Percentiles rank a stretch among this genome's conserved stretches.
These are phyloP conservation scores for Polychaeton citri DNA, from an alignment of 2,329 filamentous ascomycete species.

Conservation along the genomic window DNA sequence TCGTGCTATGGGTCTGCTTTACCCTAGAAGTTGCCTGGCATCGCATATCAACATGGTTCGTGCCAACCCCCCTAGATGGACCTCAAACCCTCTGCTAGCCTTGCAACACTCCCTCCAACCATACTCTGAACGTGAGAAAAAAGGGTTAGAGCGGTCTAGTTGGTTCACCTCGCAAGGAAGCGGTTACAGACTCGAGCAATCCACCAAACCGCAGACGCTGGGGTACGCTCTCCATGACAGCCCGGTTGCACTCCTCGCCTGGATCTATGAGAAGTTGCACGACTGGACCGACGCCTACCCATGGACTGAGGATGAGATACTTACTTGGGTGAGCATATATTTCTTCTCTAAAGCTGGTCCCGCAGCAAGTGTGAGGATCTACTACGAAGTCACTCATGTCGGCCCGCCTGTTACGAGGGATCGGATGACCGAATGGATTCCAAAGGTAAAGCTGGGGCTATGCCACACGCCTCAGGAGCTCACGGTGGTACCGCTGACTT, in stretches of 20 bases:
- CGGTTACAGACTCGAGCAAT: conserved; percentile 48
- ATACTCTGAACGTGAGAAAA: conserved; percentile 39
- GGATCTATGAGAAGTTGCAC: conserved; percentile 71
- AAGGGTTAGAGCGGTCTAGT: conserved; percentile 37
- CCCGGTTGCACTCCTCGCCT: conserved; percentile 57
- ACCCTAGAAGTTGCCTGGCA: conserved; percentile 44
- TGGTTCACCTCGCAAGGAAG: conserved; percentile 47
- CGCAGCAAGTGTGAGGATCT: conserved; percentile 54
- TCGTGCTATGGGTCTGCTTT: conserved; percentile 45
- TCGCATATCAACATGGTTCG: conserved; percentile 50
- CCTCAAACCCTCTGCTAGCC: conserved; percentile 43
- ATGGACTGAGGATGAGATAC: conserved; percentile 64
- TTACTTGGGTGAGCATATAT: conserved; percentile 64
- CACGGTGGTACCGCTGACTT: conserved; percentile 38
- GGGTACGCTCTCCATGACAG: conserved; percentile 57
- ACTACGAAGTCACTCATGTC: conserved; percentile 51
- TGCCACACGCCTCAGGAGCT: conserved; percentile 48
- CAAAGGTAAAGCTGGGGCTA: conserved; percentile 37
- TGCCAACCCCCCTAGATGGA: conserved; percentile 35
- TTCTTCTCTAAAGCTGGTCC: conserved; percentile 58
- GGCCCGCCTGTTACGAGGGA: conserved; percentile 15
- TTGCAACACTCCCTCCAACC: conserved; percentile 42
- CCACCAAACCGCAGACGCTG: conserved; percentile 59
- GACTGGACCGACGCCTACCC: conserved; percentile 61
- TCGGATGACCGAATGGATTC: conserved; percentile 28